A percentile compares a stretch with the other conserved stretches of the same genome.
Evolutionary conservation across 2,329 filamentous ascomycete genomes (phyloP).

Genomic region (Fusarium hainanense): DNA sequence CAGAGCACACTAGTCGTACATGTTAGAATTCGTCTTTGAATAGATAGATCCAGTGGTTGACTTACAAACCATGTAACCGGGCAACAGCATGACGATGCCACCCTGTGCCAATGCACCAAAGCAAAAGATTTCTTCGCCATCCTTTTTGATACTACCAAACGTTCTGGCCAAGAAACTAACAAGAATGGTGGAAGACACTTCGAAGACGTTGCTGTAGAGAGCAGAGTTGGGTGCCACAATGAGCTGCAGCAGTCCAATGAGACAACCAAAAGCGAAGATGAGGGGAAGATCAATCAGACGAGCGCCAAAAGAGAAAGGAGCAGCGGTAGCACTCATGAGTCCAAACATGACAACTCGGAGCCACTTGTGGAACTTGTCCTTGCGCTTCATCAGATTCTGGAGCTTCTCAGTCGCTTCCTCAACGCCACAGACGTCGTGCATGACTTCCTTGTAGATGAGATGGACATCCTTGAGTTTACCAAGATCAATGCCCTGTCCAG

Average conservation of each 20-base stretch:
- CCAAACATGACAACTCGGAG: slow-evolving; percentile 74
- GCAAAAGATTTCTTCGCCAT: slow-evolving; percentile 64
- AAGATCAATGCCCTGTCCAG: slow-evolving; percentile 67
- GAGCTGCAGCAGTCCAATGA: slow-evolving; percentile 77
- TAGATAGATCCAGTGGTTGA: slow-evolving; percentile 5
- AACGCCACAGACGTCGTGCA: slow-evolving; percentile 68
- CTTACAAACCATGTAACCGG: slow-evolving; percentile 70
- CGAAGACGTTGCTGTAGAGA: slow-evolving; percentile 74
- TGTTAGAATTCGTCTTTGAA: background rate
- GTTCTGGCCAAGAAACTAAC: slow-evolving; percentile 72
- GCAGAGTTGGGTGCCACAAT: slow-evolving; percentile 76
- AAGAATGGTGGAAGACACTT: slow-evolving; percentile 69
- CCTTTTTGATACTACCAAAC: slow-evolving; percentile 66
- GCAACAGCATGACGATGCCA: slow-evolving; percentile 73
- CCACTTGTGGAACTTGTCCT: slow-evolving; percentile 64
- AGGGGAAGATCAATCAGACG: slow-evolving; percentile 78
- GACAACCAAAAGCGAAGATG: slow-evolving; percentile 74
- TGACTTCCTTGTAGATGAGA: slow-evolving; percentile 72
- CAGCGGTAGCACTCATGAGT: slow-evolving; percentile 76
- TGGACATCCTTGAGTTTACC: slow-evolving; percentile 71
- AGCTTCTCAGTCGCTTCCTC: slow-evolving; percentile 67
- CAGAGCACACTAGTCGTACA: slow-evolving; percentile 52
- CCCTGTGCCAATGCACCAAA: slow-evolving; percentile 74
- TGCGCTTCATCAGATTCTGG: slow-evolving; percentile 64
- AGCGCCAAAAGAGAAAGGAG: slow-evolving; percentile 79